Percentiles rank a stretch among this genome's conserved stretches.
Evolutionary conservation across 495 filamentous ascomycete genomes (phyloP).

Genomic region (Saxophila tyrrhenica): DNA sequence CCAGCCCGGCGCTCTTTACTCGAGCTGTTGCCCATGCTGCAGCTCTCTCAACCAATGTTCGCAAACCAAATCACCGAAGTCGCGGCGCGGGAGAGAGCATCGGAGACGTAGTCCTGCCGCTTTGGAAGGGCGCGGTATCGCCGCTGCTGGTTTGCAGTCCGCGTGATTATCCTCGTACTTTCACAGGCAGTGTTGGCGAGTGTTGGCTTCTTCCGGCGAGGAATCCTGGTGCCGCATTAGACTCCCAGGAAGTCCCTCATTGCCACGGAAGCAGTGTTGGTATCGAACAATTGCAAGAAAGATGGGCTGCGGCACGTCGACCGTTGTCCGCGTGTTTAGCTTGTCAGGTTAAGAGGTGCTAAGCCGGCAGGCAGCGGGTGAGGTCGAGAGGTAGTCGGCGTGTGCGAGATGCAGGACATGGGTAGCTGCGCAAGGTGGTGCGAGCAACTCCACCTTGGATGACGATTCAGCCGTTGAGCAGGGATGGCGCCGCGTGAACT

Average conservation of each 20-base stretch:
- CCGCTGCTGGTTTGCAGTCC: not conserved
- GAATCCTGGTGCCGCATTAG: no score
- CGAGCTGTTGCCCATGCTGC: constrained; percentile 34
- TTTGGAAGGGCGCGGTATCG: not conserved
- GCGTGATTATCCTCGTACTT: not conserved
- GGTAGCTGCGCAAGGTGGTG: not conserved
- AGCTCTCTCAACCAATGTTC: not conserved
- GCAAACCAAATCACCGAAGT: not conserved
- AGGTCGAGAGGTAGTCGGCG: not conserved
- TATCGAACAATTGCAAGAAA: not conserved
- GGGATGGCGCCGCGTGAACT: not conserved
- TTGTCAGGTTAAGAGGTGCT: not conserved
- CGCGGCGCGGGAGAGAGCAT: not conserved
- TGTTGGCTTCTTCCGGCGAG: no score
- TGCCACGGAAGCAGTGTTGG: no score
- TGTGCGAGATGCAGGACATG: not conserved
- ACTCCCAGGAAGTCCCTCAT: no score
- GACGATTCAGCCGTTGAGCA: not conserved
- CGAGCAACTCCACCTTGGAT: not conserved
- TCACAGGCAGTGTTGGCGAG: not conserved
- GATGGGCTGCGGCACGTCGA: not conserved
- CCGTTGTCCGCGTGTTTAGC: not conserved
- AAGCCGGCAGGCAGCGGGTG: not conserved
- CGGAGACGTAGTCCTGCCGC: not conserved
- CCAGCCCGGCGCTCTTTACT: constrained; percentile 25